Evolutionary conservation across 192 early-diverging fungal species (phyloP).

Genomic region (Podila minutissima): DNA sequence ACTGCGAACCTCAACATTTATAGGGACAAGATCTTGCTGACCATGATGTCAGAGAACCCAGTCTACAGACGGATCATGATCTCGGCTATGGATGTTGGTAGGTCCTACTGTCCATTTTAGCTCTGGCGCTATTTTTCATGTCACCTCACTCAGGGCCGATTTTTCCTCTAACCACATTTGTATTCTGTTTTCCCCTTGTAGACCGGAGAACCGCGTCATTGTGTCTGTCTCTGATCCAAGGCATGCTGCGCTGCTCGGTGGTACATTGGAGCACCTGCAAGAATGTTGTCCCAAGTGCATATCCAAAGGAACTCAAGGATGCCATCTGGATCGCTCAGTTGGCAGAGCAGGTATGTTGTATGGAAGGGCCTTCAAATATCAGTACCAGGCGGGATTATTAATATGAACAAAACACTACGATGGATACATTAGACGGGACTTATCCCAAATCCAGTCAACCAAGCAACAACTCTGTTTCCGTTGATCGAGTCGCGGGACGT

Average conservation of each 20-base stretch:
- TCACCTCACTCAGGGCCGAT: too few relatives aligned
- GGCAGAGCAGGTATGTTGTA: conserved; percentile 24
- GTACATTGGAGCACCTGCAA: conserved; percentile 45
- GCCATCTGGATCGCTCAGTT: conserved; percentile 35
- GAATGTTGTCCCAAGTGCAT: conserved; percentile 17
- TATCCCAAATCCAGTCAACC: conserved; percentile 29
- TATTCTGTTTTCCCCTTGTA: background rate
- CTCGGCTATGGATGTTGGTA: conserved; percentile 27
- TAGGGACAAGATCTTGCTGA: conserved; percentile 38
- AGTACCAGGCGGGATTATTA: background rate
- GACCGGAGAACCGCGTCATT: conserved; percentile 15
- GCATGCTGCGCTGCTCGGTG: conserved; percentile 38
- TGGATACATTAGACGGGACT: conserved; percentile 30
- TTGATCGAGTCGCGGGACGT: conserved; percentile 35
- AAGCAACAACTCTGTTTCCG: conserved; percentile 33
- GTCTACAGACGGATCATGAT: conserved; percentile 35
- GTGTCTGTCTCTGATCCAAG: conserved; percentile 37
- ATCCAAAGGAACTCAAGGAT: conserved; percentile 44
- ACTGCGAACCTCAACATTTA: background rate
- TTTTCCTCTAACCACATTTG: background rate
- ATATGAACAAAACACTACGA: background rate
- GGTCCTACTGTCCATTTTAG: background rate
- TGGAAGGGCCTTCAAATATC: background rate
- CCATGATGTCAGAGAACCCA: conserved; percentile 34
- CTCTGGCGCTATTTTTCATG: too few relatives aligned